Evolutionary conservation across 306 rosid genomes (phyloP), one percentile per base, ranked within the genome.

Genomic region (Hippophae tibetana): DNA sequence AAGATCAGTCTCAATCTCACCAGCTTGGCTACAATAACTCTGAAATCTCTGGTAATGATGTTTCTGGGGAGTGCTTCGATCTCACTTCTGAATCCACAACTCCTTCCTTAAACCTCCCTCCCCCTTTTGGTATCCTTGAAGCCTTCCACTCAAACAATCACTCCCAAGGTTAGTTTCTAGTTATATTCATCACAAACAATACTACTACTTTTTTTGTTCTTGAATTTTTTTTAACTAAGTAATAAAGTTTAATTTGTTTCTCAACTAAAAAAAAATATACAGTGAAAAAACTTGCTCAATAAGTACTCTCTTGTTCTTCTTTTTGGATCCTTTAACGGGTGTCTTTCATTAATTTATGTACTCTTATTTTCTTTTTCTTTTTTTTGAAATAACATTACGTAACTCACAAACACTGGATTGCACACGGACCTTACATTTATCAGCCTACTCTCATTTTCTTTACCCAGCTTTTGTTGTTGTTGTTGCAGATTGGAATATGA

Each of bases 401-500:
- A 18, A 18, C 1, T 18, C 1, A 18, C 23, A 18, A 18, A 18
- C 23, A 18, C 23, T 18, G 23, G 23, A 18, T 18, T 18, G 23
- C 23, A 18, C 23, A 18, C 23, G 23, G 23, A 18, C n/a, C 23
- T 18, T 9, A 4, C 12, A 43, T 26, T 41, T 55, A 27, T 31
- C 9, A 6, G 5, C 14, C 56, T 4, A 50, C 6, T 18, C 23
- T 18, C 23, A 13, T 11, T 42, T 25, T 38, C 14, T 42, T 58
- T 7, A 12, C 6, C 9, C 42, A 5, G 7, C 12, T 10, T 38
- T 6, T 10, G 11, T 57, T 57, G 3, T 11, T 57, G 3, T 42
- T 52, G 60, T 57, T 49, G 60, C 72, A 89, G 95, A 89, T 78
- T 89, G 97, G 97, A 80, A 69, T 56, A 64, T 74, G 64, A 78